Base-by-base conservation (phyloP, 371 early-diverging fungal genomes). In the Mucor irregularis region DNA sequence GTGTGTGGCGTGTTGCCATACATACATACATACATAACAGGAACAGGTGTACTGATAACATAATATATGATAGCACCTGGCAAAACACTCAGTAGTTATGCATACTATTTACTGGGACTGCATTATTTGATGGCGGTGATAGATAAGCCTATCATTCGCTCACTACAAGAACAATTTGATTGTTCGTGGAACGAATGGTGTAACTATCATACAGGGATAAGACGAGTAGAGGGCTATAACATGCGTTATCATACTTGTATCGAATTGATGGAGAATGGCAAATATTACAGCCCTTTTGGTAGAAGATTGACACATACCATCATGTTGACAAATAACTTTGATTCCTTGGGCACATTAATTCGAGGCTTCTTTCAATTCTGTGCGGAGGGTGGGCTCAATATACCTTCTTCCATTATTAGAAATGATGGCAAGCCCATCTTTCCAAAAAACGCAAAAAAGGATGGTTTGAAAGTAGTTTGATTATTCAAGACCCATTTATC, bases 51-150 rank as follows among this genome's bases (percentile, higher is more conserved):
- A n/a, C n/a, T n/a, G n/a, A 10, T 28, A n/a, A 25, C 19, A 3
- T 16, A 13, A n/a, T n/a, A 3, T 14, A 10, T 4, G 5, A 31
- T 34, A 21, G 60, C 56, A 31, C 45, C 25, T n/a, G 29, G 45
- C 5, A 47, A 59, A 14, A 62, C 52, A 1, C 38, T 62, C 14
- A 33, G 40, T n/a, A 58, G 59, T 2, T 68, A 62, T 47, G 55
- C 63, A 11, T 62, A 62, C 9, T 33, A 40, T 16, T 30, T 62
- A 13, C 29, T 62, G 44, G 22, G 51, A 14, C 24, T 68, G 16
- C 42, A 45, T 9, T 69, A 37, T 46, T 43, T 69, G 22, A 50
- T 51, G 39, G 19, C 28, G 16, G 37, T 31, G 4, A 24, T 33
- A 6, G 11, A 37, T 2, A 29, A 38, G 5, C 49, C 49, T 11